Base-by-base conservation (phyloP, 2,329 filamentous ascomycete species). In the Ophiocordyceps camponoti-leonardi region DNA sequence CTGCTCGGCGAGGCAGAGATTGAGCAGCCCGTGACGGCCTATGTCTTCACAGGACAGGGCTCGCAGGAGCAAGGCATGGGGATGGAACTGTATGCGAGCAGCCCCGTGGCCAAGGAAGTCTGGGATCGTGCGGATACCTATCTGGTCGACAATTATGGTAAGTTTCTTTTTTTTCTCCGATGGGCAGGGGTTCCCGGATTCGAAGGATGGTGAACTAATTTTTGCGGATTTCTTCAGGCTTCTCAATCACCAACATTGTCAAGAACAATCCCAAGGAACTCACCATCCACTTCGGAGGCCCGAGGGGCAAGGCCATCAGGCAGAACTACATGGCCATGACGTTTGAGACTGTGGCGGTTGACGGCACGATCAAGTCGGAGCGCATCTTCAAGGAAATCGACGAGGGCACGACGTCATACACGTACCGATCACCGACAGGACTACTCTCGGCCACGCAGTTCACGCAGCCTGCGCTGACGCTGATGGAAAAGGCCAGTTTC, bases 261-360 rank as follows among this genome's bases (percentile, higher is more conserved):
- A 93, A 87, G 74, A 98, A 96, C 72, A 98, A 98, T 67, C 92
- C 92, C 51, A 95, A 95, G 73, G 92, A 96, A 68, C 80, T 98
- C 46, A 98, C 93, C 6, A 86, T 98, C 52, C 85, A 98, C 71
- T 98, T 98, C 59, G 92, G 93, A 68, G 92, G 92, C 43, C 87
- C 92, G 50, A 84, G 86, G 48, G 92, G 92, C 60, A 98, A 96
- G 69, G 87, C 86, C 44, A 98, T 98, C 55, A 86, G 92, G 51
- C 83, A 94, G 60, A 98, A 98, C 67, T 98, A 98, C 72, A 96
- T 96, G 83, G 81, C 90, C 49, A 98, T 98, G 92, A 96, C 90
- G 43, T 98, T 96, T 65, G 92, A 98, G 71, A 93, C 90, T n/a
- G 87, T 98, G 45, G 83, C 83, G 48, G 70, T 85, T 2, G 92